phyloP scores from a whole-genome alignment of 257 asterid species.

The Plantago ovata region DNA sequence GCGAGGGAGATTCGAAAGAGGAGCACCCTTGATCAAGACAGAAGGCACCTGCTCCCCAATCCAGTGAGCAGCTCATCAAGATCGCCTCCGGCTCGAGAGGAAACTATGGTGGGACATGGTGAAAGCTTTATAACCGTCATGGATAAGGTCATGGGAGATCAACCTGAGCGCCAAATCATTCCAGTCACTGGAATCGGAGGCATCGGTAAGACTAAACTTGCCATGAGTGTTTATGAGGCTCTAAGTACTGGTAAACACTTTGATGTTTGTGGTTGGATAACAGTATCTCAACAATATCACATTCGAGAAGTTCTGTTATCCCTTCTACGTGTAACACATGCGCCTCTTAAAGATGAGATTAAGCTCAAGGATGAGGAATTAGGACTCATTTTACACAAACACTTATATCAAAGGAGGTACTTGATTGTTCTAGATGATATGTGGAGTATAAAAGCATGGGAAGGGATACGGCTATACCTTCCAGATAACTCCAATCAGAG shows the following conservation, averaged over 20 bases:
- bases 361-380: not conserved
- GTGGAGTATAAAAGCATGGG: slow-evolving; percentile 4
- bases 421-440: not conserved
- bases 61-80: no score
- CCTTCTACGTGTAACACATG: not conserved
- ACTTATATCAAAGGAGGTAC: no score
- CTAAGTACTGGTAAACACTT: not conserved
- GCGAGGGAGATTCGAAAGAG: not conserved
- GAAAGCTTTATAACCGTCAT: no score
- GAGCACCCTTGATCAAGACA: not conserved
- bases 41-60: not conserved
- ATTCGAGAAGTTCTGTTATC: not conserved
- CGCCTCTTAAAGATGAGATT: not conserved
- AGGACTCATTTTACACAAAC: not conserved
- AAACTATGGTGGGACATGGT: no score
- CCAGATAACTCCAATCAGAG: not conserved
- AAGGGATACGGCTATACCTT: not conserved
- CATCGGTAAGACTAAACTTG: slow-evolving; percentile 7
- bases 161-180: not conserved
- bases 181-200: not conserved
- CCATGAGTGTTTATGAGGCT: not conserved
- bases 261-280: no score
- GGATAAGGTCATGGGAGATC: not conserved
- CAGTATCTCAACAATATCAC: not conserved
- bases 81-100: no score